Base-by-base conservation (phyloP, 768 basidiomycete genomes). In the Cystobasidiopsis lactophilus region DNA sequence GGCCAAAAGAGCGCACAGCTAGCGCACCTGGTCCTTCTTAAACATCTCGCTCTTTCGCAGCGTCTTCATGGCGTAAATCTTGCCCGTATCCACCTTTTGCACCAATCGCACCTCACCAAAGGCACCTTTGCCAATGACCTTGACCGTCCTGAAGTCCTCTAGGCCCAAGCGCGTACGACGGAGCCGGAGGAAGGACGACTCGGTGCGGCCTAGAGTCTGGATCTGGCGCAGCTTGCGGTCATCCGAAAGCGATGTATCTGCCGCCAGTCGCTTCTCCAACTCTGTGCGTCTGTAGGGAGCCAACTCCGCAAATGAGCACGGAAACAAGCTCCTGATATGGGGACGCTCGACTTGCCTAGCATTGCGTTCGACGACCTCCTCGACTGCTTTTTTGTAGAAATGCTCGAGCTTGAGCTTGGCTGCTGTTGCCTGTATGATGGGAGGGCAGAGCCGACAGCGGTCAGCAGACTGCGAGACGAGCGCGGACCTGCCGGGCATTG, bases 11-110 rank as follows among this genome's bases (percentile, higher is more conserved):
- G 24, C 5, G 40, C 3, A 43, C 21, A 21, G 24, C 21, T 21
- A 16, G 61, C 75, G 44, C 54, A 82, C 89, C 73, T 98, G 91
- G 64, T 98, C 93, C 66, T 93, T 93, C 69, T 95, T 91, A 67
- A 98, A 75, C 93, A 96, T 98, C 66, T 95, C 93, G 46, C 82
- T 82, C 71, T 98, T 98, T 69, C 81, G 79, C 64, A 96, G 69
- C 23, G 85, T 84, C 69, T 96, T 96, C 91, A 98, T 93, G 18
- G 93, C 93, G 66, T 95, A 98, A 52, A 96, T 93, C 70, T 86
- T 93, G 33, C 88, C 86, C 1, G 89, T 95, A 64, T 98, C 93
- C 16, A 74, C 75, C 68, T 98, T 98, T 65, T 98, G 91, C 29
- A 93, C 89, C 30, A 98, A 73, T 40, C 93, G 77, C 48, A 98